These are phyloP conservation scores for Agrocybe chaxingu DNA, from an alignment of 768 basidiomycete genomes.

Conservation along the genomic window DNA sequence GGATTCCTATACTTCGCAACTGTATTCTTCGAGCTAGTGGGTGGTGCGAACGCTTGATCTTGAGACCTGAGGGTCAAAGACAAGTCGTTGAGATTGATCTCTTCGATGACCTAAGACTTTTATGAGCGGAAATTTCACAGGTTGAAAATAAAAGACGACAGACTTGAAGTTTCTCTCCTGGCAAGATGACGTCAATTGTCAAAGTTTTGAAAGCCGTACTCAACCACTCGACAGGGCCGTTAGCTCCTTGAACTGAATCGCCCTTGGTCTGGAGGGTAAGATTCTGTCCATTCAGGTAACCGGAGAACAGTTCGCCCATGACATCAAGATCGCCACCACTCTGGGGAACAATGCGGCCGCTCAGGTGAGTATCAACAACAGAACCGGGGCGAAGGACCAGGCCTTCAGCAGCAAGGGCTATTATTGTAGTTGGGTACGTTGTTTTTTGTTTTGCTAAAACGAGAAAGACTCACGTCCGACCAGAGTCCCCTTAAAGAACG, in stretches of 20 bases:
- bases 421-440: slow-evolving; percentile 2
- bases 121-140: slow-evolving; percentile 2
- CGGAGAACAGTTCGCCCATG: slow-evolving; percentile 63
- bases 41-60: slow-evolving; percentile 56
- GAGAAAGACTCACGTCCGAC: slow-evolving; percentile 54
- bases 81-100: slow-evolving; percentile 58
- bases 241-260: slow-evolving; percentile 55
- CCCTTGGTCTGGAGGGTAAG: slow-evolving; percentile 59
- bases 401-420: slow-evolving; percentile 50
- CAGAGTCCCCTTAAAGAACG: slow-evolving; percentile 51
- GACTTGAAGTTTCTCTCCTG: slow-evolving; percentile 55
- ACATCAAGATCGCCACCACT: slow-evolving; percentile 48
- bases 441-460: background rate
- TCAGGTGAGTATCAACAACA: slow-evolving; percentile 47
- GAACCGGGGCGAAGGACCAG: slow-evolving; percentile 50
- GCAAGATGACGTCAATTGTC: slow-evolving; percentile 55
- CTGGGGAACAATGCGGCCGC: slow-evolving; percentile 64
- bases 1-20: slow-evolving; percentile 67
- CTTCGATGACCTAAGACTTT: slow-evolving; percentile 50
- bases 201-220: slow-evolving; percentile 70
- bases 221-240: slow-evolving; percentile 55
- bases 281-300: slow-evolving; percentile 61
- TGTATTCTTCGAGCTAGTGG: slow-evolving; percentile 53
- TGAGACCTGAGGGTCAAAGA: slow-evolving; percentile 47
- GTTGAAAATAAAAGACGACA: background rate